Percentiles rank a stretch among this genome's conserved stretches.
Evolutionary conservation across 495 filamentous ascomycete genomes (phyloP).

Genomic region (Penicillium cosmopolitanum): DNA sequence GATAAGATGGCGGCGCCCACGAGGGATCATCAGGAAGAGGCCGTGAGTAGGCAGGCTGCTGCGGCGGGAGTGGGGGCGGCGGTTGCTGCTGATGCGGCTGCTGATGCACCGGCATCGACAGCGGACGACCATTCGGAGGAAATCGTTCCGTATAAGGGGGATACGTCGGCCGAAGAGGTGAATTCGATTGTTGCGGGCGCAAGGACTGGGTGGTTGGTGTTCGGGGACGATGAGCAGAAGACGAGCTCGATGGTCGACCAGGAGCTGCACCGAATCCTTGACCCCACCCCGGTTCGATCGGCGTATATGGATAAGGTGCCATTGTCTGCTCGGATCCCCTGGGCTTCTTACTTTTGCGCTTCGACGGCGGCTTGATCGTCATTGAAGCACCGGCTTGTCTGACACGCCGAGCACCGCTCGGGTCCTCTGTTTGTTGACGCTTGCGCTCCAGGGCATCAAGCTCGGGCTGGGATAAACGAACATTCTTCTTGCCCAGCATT

Average conservation of each 20-base stretch:
- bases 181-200: constrained; percentile 36
- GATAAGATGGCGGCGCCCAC: constrained; percentile 49
- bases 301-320: constrained; percentile 30
- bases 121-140: constrained; percentile 32
- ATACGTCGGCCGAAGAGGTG: constrained; percentile 39
- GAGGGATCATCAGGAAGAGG: constrained; percentile 51
- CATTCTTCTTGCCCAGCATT: constrained; percentile 71
- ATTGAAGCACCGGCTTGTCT: constrained; percentile 14
- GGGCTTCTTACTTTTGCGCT: constrained; percentile 26
- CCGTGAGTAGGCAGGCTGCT: constrained; percentile 33
- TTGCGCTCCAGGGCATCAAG: constrained; percentile 75
- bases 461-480: constrained; percentile 74
- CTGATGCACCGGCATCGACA: constrained; percentile 37
- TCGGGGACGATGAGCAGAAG: constrained; percentile 37
- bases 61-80: not conserved
- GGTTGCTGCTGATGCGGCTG: not conserved
- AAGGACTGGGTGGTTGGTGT: constrained; percentile 45
- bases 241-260: constrained; percentile 37
- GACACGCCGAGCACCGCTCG: constrained; percentile 23
- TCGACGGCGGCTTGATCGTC: constrained; percentile 23
- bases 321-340: constrained; percentile 30
- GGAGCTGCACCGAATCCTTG: constrained; percentile 17
- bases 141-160: constrained; percentile 35
- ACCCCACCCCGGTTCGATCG: constrained; percentile 34
- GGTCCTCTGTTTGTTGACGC: constrained; percentile 55